Base-by-base conservation (phyloP, 2,329 filamentous ascomycete genomes). In the Cryphonectria parasitica region DNA sequence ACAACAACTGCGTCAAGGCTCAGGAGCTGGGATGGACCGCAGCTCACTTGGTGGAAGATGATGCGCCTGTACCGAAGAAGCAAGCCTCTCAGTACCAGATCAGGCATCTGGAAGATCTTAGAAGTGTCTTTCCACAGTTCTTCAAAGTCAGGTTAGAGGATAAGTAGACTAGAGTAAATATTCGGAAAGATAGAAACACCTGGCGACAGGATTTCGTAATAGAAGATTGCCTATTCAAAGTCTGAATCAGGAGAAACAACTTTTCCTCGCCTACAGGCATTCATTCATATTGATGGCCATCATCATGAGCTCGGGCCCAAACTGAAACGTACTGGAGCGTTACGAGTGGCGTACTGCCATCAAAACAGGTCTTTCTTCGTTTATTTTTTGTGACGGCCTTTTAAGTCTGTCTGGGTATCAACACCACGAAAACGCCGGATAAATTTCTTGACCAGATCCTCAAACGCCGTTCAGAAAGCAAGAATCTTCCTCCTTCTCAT, bases 21-120 rank as follows among this genome's bases (percentile, higher is more conserved):
- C 86, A 92, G 74, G 88, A 89, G 45, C 86, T 95, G 73, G 96
- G 96, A 28, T 99, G 96, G 96, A 93, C 89, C 17, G 89, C 91
- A 0, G 92, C 88, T 7, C 96, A 98, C 80, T 86, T 98, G 31
- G 89, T 98, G 7, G 96, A 98, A 78, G 89, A 92, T 49, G 88
- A 87, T 8, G 85, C 94, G 45, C 82, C 87, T 22, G 79, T 86
- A 13, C 95, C 94, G 1, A 80, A 81, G 31, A 86, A 84, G 6
- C 89, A 87, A 71, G 91, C 91, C 5, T 91, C 91, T 52, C 88
- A 92, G 76, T 89, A 92, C 79, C 91, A 95, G 78, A 92, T 99
- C 74, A 85, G 87, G 61, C 87, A 89, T 77, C 82, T 99, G 39
- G 86, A 92, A 74, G 92, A 98, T 77, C 82, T 99, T 70, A 88